These are phyloP conservation scores for Candida ortonii DNA, from an alignment of 805 yeast species.

Conservation along the genomic window DNA sequence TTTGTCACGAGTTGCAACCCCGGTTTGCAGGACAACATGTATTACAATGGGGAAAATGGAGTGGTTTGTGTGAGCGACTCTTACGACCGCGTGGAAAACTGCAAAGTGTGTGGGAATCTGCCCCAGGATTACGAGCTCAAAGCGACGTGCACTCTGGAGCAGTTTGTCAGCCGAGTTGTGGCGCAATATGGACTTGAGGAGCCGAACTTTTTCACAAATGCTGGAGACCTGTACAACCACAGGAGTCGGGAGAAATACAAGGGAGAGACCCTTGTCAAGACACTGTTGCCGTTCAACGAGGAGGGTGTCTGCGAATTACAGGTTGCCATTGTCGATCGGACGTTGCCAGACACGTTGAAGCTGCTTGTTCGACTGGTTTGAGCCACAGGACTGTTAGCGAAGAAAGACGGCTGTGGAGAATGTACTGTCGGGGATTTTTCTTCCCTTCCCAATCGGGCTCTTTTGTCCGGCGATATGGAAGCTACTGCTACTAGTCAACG, in stretches of 20 bases:
- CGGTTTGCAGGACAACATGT: conserved; percentile 70
- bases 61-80: conserved; percentile 71
- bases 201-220: conserved; percentile 22
- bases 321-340: conserved; percentile 20
- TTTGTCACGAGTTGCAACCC: conserved; percentile 70
- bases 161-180: conserved; percentile 18
- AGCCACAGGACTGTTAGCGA: no score
- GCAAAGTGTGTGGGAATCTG: conserved; percentile 70
- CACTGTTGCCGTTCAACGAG: conserved; percentile 17
- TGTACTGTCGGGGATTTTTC: no score
- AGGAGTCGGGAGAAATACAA: conserved; percentile 8
- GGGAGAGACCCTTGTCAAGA: conserved; percentile 4
- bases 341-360: conserved; percentile 5
- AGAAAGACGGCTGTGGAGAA: no score
- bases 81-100: conserved; percentile 56
- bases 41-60: conserved; percentile 81
- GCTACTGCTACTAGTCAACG: no score
- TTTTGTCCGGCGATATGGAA: no score
- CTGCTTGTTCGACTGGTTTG: conserved; percentile 5
- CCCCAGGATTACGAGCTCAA: conserved; percentile 18
- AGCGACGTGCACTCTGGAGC: conserved; percentile 8
- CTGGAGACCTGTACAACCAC: conserved; percentile 27
- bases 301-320: conserved; percentile 11
- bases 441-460: no score
- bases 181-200: conserved; percentile 11